These are phyloP conservation scores for Alternaria sp. DNA, from an alignment of 2,329 filamentous ascomycete species.

Conservation along the genomic window DNA sequence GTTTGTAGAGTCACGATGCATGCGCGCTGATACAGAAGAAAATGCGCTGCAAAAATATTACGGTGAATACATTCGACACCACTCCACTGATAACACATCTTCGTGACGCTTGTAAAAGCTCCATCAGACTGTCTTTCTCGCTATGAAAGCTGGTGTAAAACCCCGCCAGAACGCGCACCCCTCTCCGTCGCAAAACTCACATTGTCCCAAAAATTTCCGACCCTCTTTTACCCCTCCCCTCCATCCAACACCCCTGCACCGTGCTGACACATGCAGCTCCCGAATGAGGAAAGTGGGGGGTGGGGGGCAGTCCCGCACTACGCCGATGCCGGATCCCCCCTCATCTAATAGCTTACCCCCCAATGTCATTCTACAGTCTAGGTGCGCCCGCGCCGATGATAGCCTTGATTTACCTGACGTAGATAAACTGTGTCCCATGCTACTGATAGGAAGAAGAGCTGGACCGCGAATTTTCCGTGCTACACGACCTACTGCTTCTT, in stretches of 20 bases:
- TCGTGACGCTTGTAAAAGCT: neutral
- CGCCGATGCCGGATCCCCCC: constrained; percentile 7
- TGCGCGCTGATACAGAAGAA: neutral
- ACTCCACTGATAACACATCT: neutral
- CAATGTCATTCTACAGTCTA: neutral
- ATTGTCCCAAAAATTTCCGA: constrained; percentile 10
- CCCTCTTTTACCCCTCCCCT: constrained; percentile 21
- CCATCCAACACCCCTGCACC: neutral
- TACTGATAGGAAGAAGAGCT: neutral
- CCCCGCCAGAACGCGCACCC: neutral
- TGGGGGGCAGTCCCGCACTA: constrained; percentile 6
- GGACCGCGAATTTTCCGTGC: neutral
- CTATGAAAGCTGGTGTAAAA: neutral
- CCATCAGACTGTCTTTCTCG: neutral
- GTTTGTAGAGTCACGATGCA: constrained; percentile 11
- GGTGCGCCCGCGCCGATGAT: constrained; percentile 24
- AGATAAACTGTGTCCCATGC: constrained; percentile 24
- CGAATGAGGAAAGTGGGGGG: constrained; percentile 13
- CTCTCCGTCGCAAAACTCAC: constrained; percentile 15
- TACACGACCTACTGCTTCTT: neutral
- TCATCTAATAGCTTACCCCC: neutral
- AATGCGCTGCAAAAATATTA: neutral
- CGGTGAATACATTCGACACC: constrained; percentile 1
- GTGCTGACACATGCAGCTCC: neutral
- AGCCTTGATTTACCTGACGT: constrained; percentile 36